phyloP scores from a whole-genome alignment of 257 asterid species.

The Solanum tarijense region DNA sequence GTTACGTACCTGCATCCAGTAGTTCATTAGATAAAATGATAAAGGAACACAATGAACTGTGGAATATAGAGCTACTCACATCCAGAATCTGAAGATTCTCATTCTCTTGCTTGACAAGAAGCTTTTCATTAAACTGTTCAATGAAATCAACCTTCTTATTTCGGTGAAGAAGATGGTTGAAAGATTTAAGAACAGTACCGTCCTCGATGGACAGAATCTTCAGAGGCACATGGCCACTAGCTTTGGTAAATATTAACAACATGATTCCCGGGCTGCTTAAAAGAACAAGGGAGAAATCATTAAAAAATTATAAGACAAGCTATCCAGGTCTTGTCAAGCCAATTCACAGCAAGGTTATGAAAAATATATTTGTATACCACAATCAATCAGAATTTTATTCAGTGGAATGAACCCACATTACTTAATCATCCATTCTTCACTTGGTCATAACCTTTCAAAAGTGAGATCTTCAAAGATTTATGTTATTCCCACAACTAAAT shows the following conservation, averaged over 20 bases:
- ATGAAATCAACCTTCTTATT: constrained; percentile 95
- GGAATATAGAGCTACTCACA: constrained; percentile 30
- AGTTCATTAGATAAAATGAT: constrained; percentile 11
- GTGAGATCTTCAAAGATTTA: background rate
- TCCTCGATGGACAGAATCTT: constrained; percentile 93
- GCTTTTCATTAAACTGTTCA: constrained; percentile 95
- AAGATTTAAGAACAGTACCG: constrained; percentile 88
- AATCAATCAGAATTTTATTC: background rate
- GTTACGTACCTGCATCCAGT: constrained; percentile 67
- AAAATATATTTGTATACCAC: background rate
- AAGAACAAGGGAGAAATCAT: background rate
- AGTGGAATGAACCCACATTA: background rate
- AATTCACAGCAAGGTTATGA: background rate
- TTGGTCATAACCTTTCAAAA: background rate
- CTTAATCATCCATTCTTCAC: background rate
- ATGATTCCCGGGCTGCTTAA: constrained; percentile 86
- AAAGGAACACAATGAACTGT: background rate
- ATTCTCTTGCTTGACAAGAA: constrained; percentile 95
- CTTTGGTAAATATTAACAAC: constrained; percentile 67
- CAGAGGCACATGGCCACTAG: constrained; percentile 71
- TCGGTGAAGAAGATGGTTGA: constrained; percentile 83
- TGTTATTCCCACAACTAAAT: background rate
- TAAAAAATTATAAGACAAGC: background rate
- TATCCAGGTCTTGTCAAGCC: background rate
- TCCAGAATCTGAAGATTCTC: constrained; percentile 98